Base-by-base conservation (phyloP, 2,329 filamentous ascomycete genomes). In the Ascochyta viciae-villosae region DNA sequence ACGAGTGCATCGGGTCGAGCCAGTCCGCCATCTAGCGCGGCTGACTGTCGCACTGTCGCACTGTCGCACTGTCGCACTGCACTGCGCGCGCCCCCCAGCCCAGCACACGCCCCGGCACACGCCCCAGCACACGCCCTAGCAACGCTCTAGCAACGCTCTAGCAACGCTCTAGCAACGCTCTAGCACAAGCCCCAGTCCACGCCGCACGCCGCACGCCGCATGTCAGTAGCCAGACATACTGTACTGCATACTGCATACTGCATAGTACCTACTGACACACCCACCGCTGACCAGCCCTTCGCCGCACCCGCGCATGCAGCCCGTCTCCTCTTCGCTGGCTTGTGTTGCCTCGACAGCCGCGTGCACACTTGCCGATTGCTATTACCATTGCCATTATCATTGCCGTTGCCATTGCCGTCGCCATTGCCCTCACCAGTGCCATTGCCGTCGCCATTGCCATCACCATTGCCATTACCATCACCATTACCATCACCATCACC, bases 1-100 rank as follows among this genome's bases (percentile, higher is more conserved):
- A 58, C 51, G 51, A 54, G 51, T 59, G 62, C 62, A 58, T 63
- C 63, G 63, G 63, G 51, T 57, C 59, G 59, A 56, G 56, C 59
- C 59, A 54, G 57, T 55, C 57, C 57, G 60, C 43, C 50, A 54
- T 40, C 43, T 50, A 55, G 52, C 52, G 52, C 52, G 52, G 52
- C 52, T 55, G 52, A 50, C 52, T 41, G 46, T 31, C 15, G 33
- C 45, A 38, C 33, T 37, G 33, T 29, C 27, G 27, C 27, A 29
- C 27, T 3, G 27, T 10, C 27, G 26, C 26, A 27, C 26, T 7
- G 26, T 27, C 27, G 19, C 19, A 19, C 19, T 19, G 19, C 19
- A 19, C 29, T 31, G 29, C 13, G 23, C 39, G 24, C 44, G 7
- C 23, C 10, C 29, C 29, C 29, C 29, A 31, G 29, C 10, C 29